Percentiles rank a stretch among this genome's conserved stretches.
Evolutionary conservation across 495 filamentous ascomycete species (phyloP).

Genomic region (Aspergillus diversus): DNA sequence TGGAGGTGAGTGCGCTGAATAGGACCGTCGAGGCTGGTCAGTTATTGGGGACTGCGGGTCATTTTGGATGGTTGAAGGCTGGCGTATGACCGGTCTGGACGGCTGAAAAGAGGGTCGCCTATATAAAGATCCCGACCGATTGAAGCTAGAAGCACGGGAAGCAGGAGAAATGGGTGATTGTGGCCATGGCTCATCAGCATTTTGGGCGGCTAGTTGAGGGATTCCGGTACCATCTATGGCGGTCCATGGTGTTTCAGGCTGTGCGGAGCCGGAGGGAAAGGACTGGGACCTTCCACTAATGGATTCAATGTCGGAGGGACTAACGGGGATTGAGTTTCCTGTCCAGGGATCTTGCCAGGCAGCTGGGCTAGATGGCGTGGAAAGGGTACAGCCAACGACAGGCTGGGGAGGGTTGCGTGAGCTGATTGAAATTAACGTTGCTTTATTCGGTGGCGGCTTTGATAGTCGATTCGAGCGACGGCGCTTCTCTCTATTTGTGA

Average conservation of each 20-base stretch:
- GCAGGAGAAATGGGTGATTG: conserved; percentile 10
- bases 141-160: conserved; percentile 10
- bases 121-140: conserved; percentile 18
- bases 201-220: conserved; percentile 10
- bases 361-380: conserved; percentile 13
- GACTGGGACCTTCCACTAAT: conserved; percentile 23
- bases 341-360: conserved; percentile 27
- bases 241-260: conserved; percentile 17
- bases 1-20: conserved; percentile 36
- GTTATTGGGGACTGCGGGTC: conserved; percentile 22
- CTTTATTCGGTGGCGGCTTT: conserved; percentile 44
- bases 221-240: background rate
- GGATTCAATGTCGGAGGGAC: conserved; percentile 5
- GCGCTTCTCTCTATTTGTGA: conserved; percentile 39
- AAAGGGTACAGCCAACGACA: conserved; percentile 10
- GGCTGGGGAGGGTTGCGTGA: conserved; percentile 19
- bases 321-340: conserved; percentile 18
- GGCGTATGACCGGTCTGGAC: conserved; percentile 30
- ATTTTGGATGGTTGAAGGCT: conserved; percentile 25
- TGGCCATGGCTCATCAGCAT: conserved; percentile 8
- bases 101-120: conserved; percentile 24
- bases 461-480: conserved; percentile 46
- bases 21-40: conserved; percentile 34
- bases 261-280: conserved; percentile 19
- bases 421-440: conserved; percentile 19